A percentile compares a stretch with the other conserved stretches of the same genome.
Conservation (phyloP, 176 grass and related monocot species). For the barley (Hordeum vulgare) region MorexV3_pseudomolecules_assembly NC_058518.1:463440105-463440604, state of each 20-base stretch:
- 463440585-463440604: conserved; percentile 65
- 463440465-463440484: conserved; percentile 39
- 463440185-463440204: neutral
- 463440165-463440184: neutral
- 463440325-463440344: neutral
- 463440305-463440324: conserved; percentile 19
- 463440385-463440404: conserved; percentile 53
- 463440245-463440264: neutral
- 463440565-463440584: conserved; percentile 80
- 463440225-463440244: neutral
- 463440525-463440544: conserved; percentile 64
- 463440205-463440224: neutral
- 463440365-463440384: conserved; percentile 91
- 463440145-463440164: neutral
- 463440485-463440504: conserved; percentile 45
- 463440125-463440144: neutral
- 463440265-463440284: neutral
- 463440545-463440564: conserved; percentile 68
- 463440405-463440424: conserved; percentile 55
- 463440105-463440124: neutral
- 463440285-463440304: neutral
- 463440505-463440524: conserved; percentile 72
- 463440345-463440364: conserved; percentile 11
- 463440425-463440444: conserved; percentile 75
- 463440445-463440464: conserved; percentile 53